Conservation (phyloP, 2,329 filamentous ascomycete species). For the Colletotrichum shisoi region DNA sequence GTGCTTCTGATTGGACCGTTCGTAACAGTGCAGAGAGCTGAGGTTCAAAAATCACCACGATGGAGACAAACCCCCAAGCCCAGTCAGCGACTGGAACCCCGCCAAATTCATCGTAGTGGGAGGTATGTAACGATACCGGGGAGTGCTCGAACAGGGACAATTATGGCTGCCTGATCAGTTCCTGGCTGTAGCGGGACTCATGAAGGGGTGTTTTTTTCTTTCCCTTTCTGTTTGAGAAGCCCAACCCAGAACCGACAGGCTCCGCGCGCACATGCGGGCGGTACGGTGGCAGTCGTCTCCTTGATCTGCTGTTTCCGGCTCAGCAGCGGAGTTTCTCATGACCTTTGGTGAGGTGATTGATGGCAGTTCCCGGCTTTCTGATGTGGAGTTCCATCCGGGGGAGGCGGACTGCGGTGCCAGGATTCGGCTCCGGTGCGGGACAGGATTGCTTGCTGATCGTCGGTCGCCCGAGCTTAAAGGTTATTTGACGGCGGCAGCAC, state of each 20-base stretch:
- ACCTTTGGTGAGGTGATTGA: neutral
- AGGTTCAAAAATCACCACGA: neutral
- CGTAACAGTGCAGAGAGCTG: neutral
- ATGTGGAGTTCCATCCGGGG: conserved; percentile 33
- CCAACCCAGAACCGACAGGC: neutral
- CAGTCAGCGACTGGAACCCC: conserved; percentile 4
- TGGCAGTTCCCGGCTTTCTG: neutral
- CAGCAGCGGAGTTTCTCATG: neutral
- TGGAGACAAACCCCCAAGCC: neutral
- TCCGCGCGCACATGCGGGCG: conserved; percentile 4
- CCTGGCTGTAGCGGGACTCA: neutral
- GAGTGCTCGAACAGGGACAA: conserved; percentile 12
- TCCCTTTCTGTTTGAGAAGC: neutral
- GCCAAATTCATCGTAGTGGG: neutral
- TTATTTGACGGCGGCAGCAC: conserved; percentile 2
- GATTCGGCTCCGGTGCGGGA: conserved; percentile 29
- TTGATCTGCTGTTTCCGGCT: conserved; percentile 15
- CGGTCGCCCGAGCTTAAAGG: conserved; percentile 8
- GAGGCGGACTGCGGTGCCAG: conserved; percentile 13
- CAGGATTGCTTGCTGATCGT: conserved; percentile 16
- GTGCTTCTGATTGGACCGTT: conserved; percentile 23
- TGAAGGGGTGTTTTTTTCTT: too few species aligned
- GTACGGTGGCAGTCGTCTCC: neutral
- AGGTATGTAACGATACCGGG: neutral
- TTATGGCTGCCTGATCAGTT: conserved; percentile 18